These are phyloP conservation scores for Stachybotrys chartarum DNA, from an alignment of 2,329 filamentous ascomycete genomes.

Conservation along the genomic window DNA sequence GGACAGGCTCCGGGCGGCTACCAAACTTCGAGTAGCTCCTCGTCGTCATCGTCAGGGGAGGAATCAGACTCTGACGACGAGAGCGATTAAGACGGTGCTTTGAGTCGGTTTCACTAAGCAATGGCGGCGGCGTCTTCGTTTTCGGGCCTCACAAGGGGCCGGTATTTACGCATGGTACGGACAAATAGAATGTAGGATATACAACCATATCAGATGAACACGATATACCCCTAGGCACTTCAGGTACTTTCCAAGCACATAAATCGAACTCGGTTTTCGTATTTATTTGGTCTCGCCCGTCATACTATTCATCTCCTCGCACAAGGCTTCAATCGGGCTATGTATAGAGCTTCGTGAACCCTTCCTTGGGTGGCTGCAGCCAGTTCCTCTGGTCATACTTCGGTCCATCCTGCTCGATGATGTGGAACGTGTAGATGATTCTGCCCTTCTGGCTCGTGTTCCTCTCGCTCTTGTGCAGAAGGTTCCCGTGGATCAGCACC, in stretches of 20 bases:
- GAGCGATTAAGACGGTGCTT: not conserved
- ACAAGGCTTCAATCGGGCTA: not conserved
- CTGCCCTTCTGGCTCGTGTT: constrained; percentile 80
- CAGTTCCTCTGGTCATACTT: constrained; percentile 85
- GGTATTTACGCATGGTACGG: not conserved
- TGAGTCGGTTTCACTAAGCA: not conserved
- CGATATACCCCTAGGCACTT: constrained; percentile 3
- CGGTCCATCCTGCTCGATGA: constrained; percentile 73
- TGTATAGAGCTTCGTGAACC: constrained; percentile 63
- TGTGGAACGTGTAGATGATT: constrained; percentile 96
- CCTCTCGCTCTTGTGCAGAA: constrained; percentile 92
- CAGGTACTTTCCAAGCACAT: not conserved
- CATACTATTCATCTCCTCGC: too few species aligned
- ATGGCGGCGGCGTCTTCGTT: not conserved
- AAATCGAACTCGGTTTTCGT: not conserved
- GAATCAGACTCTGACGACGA: constrained; percentile 26
- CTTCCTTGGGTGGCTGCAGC: constrained; percentile 76
- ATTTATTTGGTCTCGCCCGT: not conserved
- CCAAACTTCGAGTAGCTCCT: constrained; percentile 32
- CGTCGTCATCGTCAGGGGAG: constrained; percentile 25
- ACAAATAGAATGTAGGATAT: constrained; percentile 4
- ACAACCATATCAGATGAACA: constrained; percentile 5
- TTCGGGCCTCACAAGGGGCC: not conserved
- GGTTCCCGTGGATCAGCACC: constrained; percentile 91
- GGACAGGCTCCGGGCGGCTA: constrained; percentile 6